These are phyloP conservation scores for Meyerozyma sp. DNA, from an alignment of 1,139 yeast genomes.

Conservation along the genomic window DNA sequence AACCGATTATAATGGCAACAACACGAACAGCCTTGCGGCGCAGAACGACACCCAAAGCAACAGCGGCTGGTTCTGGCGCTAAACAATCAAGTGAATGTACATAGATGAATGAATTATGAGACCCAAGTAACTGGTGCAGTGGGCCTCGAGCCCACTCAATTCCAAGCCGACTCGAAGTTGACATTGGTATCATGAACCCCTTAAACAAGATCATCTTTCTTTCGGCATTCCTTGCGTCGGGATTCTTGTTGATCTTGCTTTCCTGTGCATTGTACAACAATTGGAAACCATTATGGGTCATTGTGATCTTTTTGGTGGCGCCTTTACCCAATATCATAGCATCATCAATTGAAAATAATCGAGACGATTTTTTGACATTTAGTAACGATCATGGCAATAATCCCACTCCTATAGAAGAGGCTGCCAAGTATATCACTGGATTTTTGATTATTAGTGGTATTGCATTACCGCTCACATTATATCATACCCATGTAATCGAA, in stretches of 20 bases:
- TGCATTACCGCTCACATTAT: constrained; percentile 58
- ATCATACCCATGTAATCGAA: constrained; percentile 53
- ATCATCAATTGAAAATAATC: constrained; percentile 35
- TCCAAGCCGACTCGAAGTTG: not conserved
- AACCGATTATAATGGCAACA: constrained; percentile 2
- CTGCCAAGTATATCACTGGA: constrained; percentile 61
- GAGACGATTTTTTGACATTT: constrained; percentile 62
- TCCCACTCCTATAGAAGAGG: constrained; percentile 50
- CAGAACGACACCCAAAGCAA: not conserved
- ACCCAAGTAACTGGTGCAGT: not conserved
- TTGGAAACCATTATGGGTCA: constrained; percentile 68
- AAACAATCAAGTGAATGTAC: not conserved
- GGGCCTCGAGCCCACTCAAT: not conserved
- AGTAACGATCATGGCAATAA: constrained; percentile 39
- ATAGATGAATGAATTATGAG: not conserved
- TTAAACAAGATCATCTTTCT: constrained; percentile 67
- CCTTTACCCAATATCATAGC: constrained; percentile 62
- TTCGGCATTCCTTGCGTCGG: constrained; percentile 66
- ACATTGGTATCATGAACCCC: constrained; percentile 33
- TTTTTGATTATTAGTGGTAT: constrained; percentile 64
- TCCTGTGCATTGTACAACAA: constrained; percentile 71
- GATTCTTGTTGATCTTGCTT: constrained; percentile 64
- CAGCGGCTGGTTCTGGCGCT: not conserved
- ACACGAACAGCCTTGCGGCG: not conserved
- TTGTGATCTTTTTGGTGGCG: constrained; percentile 59